Conservation (phyloP, 139 green algal species). For the Micromonas commoda region DNA sequence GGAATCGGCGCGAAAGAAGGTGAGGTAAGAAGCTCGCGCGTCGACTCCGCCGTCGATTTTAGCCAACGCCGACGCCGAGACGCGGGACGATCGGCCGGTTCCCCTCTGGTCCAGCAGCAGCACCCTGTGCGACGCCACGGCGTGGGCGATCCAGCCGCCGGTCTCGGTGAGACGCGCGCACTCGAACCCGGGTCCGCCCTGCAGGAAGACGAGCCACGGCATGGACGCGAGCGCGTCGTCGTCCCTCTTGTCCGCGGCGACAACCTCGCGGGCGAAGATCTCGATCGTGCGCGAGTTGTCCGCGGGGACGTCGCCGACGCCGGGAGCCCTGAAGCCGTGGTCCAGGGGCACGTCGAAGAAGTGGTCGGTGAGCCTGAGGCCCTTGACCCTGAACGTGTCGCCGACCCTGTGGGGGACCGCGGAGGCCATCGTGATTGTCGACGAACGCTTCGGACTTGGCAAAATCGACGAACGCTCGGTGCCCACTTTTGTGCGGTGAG, state of each 20-base stretch:
- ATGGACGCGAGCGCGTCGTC: slow-evolving; percentile 44
- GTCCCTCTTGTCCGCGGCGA: slow-evolving; percentile 44
- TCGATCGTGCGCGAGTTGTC: slow-evolving; percentile 41
- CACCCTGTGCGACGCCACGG: slow-evolving; percentile 60
- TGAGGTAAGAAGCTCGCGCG: slow-evolving; percentile 73
- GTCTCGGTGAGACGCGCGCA: slow-evolving; percentile 49
- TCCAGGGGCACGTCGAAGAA: slow-evolving; percentile 60
- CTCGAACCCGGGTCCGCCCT: slow-evolving; percentile 87
- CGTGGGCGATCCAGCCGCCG: slow-evolving; percentile 71
- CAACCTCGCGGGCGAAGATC: slow-evolving; percentile 70
- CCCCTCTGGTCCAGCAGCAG: slow-evolving; percentile 83
- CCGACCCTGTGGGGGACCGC: background rate
- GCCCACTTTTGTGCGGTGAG: too few species aligned
- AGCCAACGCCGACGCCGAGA: slow-evolving; percentile 59
- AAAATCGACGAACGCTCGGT: too few species aligned
- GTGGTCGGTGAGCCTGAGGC: slow-evolving; percentile 24
- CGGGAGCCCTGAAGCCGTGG: too few species aligned
- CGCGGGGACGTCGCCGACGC: too few species aligned
- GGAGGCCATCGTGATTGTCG: too few species aligned
- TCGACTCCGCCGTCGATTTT: slow-evolving; percentile 39
- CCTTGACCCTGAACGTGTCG: slow-evolving; percentile 16
- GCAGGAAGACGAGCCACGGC: slow-evolving; percentile 38
- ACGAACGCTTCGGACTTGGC: too few species aligned
- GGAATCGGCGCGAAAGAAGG: slow-evolving; percentile 68
- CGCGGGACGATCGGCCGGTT: slow-evolving; percentile 56